Conservation (phyloP, 148 eudicot species). For the Rhododendron williamsianum region DNA sequence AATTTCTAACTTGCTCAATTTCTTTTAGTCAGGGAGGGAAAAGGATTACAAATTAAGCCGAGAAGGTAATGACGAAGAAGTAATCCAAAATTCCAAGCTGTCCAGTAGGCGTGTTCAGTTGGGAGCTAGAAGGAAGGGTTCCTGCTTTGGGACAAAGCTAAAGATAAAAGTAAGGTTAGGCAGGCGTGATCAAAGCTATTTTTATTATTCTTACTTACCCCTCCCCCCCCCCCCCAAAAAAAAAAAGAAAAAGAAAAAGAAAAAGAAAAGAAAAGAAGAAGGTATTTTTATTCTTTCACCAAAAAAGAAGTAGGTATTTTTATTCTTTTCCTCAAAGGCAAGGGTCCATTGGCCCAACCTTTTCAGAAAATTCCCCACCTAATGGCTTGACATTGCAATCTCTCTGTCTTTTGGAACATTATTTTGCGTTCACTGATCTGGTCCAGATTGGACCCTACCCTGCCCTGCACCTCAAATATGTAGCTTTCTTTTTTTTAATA, state of each 20-base stretch:
- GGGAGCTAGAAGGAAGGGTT: neutral
- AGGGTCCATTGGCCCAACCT: neutral
- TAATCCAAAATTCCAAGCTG: neutral
- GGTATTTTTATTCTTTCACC: neutral
- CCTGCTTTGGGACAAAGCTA: constrained; percentile 7
- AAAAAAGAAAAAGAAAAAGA: no score
- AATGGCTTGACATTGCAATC: neutral
- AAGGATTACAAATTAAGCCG: neutral
- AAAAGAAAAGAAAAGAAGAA: no score
- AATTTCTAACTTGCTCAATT: neutral
- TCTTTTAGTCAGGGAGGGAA: neutral
- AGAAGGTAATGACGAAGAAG: neutral
- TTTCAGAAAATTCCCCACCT: neutral
- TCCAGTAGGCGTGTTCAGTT: neutral
- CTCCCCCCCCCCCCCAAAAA: no score
- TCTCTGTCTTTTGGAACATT: neutral
- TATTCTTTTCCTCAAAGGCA: neutral
- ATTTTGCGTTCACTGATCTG: neutral
- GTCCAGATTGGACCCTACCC: neutral
- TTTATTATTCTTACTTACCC: no score
- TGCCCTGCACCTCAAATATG: neutral
- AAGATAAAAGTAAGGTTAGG: neutral
- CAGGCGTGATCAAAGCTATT: neutral
- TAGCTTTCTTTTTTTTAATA: neutral
- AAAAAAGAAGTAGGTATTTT: neutral